phyloP scores from a whole-genome alignment of 352 stramenopile genomes.

The Pythium myriotylum region DNA sequence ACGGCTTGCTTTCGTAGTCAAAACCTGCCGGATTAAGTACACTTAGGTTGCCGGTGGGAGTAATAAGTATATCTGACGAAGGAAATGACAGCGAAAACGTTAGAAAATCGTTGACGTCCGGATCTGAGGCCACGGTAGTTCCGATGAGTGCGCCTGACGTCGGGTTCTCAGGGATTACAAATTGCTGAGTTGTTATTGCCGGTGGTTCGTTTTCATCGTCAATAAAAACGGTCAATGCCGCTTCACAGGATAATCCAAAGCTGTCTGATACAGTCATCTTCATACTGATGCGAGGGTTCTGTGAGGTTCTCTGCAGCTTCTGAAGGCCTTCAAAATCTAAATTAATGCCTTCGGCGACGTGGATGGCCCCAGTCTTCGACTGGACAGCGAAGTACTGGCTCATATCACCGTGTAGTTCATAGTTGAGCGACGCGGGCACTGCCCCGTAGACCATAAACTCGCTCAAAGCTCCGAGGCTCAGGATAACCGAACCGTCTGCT shows the following conservation, averaged over 20 bases:
- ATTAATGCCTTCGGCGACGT: slow-evolving; percentile 14
- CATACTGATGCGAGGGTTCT: slow-evolving; percentile 18
- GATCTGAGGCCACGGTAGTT: slow-evolving; percentile 34
- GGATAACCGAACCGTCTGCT: background rate
- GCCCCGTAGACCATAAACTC: slow-evolving; percentile 26
- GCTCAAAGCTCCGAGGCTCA: slow-evolving; percentile 3
- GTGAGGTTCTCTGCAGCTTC: slow-evolving; percentile 13
- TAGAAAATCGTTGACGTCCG: slow-evolving; percentile 40
- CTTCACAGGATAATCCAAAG: slow-evolving; percentile 40
- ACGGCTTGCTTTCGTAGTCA: slow-evolving; percentile 49
- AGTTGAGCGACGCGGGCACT: slow-evolving; percentile 15
- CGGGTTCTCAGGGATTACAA: slow-evolving; percentile 53
- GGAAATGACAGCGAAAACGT: slow-evolving; percentile 29
- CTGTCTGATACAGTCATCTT: slow-evolving; percentile 40
- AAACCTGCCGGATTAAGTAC: slow-evolving; percentile 41
- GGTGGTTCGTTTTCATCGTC: slow-evolving; percentile 59
- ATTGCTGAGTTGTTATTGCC: slow-evolving; percentile 30
- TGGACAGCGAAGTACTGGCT: slow-evolving; percentile 22
- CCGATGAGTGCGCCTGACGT: slow-evolving; percentile 45
- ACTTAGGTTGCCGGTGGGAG: slow-evolving; percentile 41
- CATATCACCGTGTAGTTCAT: slow-evolving; percentile 11
- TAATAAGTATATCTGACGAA: slow-evolving; percentile 42
- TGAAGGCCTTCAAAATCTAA: slow-evolving; percentile 49
- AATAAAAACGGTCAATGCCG: slow-evolving; percentile 39
- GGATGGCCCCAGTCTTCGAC: slow-evolving; percentile 24